Evolutionary conservation across 176 grass and related monocot genomes (phyloP).

Genomic region (Musa schizocarpa): DNA sequence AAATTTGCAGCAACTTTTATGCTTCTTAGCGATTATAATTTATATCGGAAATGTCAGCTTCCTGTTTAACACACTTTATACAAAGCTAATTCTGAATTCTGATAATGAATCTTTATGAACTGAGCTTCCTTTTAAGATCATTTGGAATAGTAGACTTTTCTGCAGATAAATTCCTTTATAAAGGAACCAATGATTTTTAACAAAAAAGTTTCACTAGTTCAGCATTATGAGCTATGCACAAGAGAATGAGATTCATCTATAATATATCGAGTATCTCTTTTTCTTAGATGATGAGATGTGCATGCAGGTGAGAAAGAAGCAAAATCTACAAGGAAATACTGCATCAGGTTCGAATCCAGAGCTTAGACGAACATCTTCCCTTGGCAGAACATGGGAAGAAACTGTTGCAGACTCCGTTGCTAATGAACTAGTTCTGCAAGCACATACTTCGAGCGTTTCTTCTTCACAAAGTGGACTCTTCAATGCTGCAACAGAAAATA

Average conservation of each 20-base stretch:
- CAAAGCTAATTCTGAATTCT: background rate
- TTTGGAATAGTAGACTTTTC: no score
- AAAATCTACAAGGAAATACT: constrained; percentile 24
- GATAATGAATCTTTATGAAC: no score
- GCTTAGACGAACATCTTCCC: constrained; percentile 79
- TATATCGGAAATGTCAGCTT: background rate
- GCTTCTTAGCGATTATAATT: background rate
- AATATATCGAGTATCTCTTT: constrained; percentile 3
- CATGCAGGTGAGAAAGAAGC: constrained; percentile 27
- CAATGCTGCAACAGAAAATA: constrained; percentile 30
- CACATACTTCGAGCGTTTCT: constrained; percentile 33
- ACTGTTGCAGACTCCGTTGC: constrained; percentile 86
- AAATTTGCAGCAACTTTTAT: background rate
- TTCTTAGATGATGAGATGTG: constrained; percentile 11
- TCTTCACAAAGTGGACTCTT: constrained; percentile 27
- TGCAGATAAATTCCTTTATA: no score
- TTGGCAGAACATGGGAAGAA: constrained; percentile 92
- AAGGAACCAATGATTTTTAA: no score
- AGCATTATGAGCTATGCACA: background rate
- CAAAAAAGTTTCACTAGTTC: no score
- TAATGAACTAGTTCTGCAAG: constrained; percentile 81
- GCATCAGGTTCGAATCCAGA: constrained; percentile 42
- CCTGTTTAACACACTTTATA: background rate
- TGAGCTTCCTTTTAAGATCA: no score
- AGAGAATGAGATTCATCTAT: background rate